Evolutionary conservation across 257 asterid genomes (phyloP).

Genomic region (Fraxinus quadrangulata): DNA sequence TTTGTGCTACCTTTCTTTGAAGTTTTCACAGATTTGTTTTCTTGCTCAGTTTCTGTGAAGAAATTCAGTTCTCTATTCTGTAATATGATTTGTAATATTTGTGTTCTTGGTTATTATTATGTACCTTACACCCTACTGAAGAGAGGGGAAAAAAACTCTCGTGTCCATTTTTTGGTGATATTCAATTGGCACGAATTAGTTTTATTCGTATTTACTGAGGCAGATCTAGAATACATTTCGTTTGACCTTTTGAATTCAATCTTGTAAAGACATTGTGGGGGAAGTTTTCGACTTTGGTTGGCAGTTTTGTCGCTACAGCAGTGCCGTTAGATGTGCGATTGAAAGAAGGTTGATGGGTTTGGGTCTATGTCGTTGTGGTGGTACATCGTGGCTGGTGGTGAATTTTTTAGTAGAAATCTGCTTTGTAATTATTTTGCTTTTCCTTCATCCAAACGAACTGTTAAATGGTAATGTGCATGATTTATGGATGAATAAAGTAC

Average conservation of each 20-base stretch:
- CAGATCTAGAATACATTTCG: background rate
- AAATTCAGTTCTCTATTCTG: background rate
- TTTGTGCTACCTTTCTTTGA: background rate
- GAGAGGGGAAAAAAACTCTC: background rate
- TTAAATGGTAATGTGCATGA: background rate
- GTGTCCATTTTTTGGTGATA: background rate
- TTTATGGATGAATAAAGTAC: background rate
- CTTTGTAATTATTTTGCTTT: background rate
- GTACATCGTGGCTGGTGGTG: background rate
- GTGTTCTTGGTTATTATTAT: background rate
- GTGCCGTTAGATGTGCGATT: background rate
- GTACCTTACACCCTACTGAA: background rate
- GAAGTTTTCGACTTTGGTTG: background rate
- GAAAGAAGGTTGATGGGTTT: background rate
- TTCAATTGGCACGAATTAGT: background rate
- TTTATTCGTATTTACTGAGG: background rate
- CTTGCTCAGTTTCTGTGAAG: background rate
- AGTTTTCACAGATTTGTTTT: background rate
- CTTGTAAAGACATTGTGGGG: no score
- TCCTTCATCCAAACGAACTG: background rate
- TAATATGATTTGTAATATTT: constrained; percentile 4
- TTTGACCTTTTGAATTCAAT: no score
- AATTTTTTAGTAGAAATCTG: background rate
- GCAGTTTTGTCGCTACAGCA: background rate
- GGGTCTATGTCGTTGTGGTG: background rate